A percentile compares a stretch with the other conserved stretches of the same genome.
phyloP scores from a whole-genome alignment of 2,329 filamentous ascomycete species.

The Penicillium sp. region DNA sequence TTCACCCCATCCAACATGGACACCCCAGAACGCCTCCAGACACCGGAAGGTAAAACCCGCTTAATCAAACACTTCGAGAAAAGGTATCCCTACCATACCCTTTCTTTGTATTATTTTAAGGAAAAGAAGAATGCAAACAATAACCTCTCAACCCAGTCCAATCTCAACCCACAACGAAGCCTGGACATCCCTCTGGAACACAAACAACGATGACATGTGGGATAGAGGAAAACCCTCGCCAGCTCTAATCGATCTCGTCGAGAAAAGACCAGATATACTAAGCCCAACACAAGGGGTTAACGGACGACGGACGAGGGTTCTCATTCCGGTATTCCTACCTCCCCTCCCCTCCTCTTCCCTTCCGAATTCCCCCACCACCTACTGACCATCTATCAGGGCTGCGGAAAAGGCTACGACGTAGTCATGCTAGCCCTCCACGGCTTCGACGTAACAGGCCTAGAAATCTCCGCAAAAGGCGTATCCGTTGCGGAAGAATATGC shows the following conservation, averaged over 20 bases:
- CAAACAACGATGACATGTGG: slow-evolving; percentile 33
- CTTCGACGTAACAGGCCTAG: slow-evolving; percentile 35
- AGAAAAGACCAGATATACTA: slow-evolving; percentile 24
- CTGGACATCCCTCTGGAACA: slow-evolving; percentile 24
- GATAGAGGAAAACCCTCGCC: slow-evolving; percentile 36
- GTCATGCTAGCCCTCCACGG: slow-evolving; percentile 38
- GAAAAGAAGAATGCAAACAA: too few species aligned
- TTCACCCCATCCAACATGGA: not conserved
- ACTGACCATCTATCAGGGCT: too few species aligned
- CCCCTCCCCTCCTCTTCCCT: too few species aligned
- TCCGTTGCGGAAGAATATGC: slow-evolving; percentile 27
- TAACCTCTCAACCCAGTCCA: not conserved
- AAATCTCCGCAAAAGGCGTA: slow-evolving; percentile 33
- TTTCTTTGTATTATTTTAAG: not conserved
- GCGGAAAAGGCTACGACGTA: slow-evolving; percentile 39
- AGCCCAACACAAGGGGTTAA: slow-evolving; percentile 20
- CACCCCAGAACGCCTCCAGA: not conserved
- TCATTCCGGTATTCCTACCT: slow-evolving; percentile 41
- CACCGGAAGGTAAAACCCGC: not conserved
- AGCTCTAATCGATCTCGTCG: slow-evolving; percentile 34
- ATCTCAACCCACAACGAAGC: slow-evolving; percentile 7
- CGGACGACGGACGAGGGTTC: slow-evolving; percentile 27
- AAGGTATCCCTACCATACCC: not conserved
- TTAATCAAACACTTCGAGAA: not conserved
- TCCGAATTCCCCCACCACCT: too few species aligned